Evolutionary conservation across 495 filamentous ascomycete genomes (phyloP).

Genomic region (Daldinia caldariorum): DNA sequence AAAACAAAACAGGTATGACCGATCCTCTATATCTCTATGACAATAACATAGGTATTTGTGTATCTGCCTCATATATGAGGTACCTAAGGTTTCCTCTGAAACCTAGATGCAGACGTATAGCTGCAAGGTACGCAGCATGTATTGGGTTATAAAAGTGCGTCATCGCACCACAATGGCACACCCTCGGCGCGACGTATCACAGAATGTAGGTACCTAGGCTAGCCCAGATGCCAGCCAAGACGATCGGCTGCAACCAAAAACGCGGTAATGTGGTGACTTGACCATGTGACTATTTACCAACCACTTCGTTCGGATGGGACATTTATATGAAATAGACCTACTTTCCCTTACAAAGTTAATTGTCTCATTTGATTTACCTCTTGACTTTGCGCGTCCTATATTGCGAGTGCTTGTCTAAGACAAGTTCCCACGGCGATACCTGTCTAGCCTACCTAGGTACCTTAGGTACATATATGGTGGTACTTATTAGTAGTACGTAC

Average conservation of each 20-base stretch:
- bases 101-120: no score
- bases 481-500: no score
- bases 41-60: no score
- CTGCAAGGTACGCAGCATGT: neutral
- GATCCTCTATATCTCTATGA: no score
- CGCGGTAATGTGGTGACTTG: conserved; percentile 27
- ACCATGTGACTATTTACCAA: conserved; percentile 30
- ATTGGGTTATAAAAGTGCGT: conserved; percentile 21
- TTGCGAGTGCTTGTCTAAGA: neutral
- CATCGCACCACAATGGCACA: conserved; percentile 15
- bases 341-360: neutral
- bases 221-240: conserved; percentile 18
- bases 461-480: no score
- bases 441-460: no score
- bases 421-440: neutral
- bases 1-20: no score
- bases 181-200: conserved; percentile 7
- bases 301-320: conserved; percentile 18
- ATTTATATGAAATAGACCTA: conserved; percentile 7
- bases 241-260: conserved; percentile 17
- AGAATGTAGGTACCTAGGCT: neutral
- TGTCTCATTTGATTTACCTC: conserved; percentile 1
- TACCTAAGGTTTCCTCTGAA: no score
- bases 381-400: neutral
- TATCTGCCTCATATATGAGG: no score